These are phyloP conservation scores for Suhomyces wounanorum DNA, from an alignment of 1,139 yeast genomes.

Conservation along the genomic window DNA sequence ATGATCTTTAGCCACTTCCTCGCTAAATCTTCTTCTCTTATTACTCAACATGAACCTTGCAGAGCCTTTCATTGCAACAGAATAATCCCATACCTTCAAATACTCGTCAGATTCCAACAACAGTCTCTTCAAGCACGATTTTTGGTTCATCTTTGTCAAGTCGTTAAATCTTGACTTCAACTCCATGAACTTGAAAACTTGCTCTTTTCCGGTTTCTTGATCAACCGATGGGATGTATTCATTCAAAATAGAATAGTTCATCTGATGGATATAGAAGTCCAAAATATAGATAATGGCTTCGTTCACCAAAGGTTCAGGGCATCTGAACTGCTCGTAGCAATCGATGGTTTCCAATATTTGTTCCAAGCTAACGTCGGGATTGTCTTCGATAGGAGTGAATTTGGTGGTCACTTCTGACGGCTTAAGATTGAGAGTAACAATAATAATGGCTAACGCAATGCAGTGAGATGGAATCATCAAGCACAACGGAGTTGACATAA, in stretches of 20 bases:
- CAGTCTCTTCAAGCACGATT: slow-evolving; percentile 40
- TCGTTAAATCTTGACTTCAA: slow-evolving; percentile 48
- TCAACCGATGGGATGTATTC: slow-evolving; percentile 32
- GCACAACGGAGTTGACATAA: slow-evolving; percentile 69
- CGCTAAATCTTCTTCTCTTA: slow-evolving; percentile 44
- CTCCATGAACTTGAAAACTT: slow-evolving; percentile 50
- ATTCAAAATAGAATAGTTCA: slow-evolving; percentile 31
- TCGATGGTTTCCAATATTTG: slow-evolving; percentile 36
- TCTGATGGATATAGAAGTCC: slow-evolving; percentile 60
- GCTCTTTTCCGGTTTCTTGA: slow-evolving; percentile 43
- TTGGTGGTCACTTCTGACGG: slow-evolving; percentile 35
- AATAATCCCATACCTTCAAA: slow-evolving; percentile 50
- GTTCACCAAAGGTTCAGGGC: slow-evolving; percentile 55
- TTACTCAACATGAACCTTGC: slow-evolving; percentile 58
- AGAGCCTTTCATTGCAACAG: slow-evolving; percentile 47
- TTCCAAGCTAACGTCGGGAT: slow-evolving; percentile 24
- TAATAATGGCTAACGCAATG: slow-evolving; percentile 67
- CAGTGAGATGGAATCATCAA: slow-evolving; percentile 79
- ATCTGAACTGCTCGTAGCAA: slow-evolving; percentile 43
- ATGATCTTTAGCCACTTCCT: slow-evolving; percentile 1
- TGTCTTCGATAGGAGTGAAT: slow-evolving; percentile 38
- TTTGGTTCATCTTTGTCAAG: slow-evolving; percentile 38
- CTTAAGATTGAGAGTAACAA: slow-evolving; percentile 43
- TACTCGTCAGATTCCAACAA: slow-evolving; percentile 49
- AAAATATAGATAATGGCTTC: slow-evolving; percentile 63